Evolutionary conservation across 106 monocot genomes (phyloP).

Genomic region (Dactylorhiza incarnata): DNA sequence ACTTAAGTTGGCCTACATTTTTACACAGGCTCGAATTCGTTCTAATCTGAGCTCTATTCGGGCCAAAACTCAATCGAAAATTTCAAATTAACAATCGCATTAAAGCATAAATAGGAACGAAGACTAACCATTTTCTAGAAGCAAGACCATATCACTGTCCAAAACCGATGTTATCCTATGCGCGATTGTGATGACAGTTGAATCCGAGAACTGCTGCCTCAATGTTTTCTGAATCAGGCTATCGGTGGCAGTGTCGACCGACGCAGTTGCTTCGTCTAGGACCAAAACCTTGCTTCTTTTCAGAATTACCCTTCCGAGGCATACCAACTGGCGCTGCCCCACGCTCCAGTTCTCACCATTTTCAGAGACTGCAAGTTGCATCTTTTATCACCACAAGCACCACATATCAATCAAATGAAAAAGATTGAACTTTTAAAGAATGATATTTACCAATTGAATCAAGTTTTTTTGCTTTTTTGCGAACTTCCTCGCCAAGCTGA

Average conservation of each 20-base stretch:
- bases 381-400: neutral
- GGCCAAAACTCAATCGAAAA: too few species aligned
- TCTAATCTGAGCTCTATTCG: too few species aligned
- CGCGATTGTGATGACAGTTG: slow-evolving; percentile 79
- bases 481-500: slow-evolving; percentile 79
- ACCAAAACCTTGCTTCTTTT: slow-evolving; percentile 79
- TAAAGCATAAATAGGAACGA: too few species aligned
- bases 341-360: slow-evolving; percentile 97
- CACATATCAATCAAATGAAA: neutral
- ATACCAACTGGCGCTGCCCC: slow-evolving; percentile 82
- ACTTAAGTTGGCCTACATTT: too few species aligned
- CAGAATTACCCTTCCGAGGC: slow-evolving; percentile 64
- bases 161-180: slow-evolving; percentile 93
- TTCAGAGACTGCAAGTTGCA: slow-evolving; percentile 47
- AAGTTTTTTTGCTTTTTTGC: slow-evolving; percentile 67
- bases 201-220: slow-evolving; percentile 29
- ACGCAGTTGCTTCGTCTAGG: slow-evolving; percentile 75
- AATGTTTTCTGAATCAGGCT: slow-evolving; percentile 38
- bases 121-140: too few species aligned
- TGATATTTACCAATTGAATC: slow-evolving; percentile 37
- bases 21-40: too few species aligned
- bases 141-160: slow-evolving; percentile 6
- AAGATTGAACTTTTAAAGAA: neutral
- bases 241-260: slow-evolving; percentile 33
- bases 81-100: too few species aligned